Base-by-base conservation (phyloP, 2,329 filamentous ascomycete species). In the Mollisiaceae sp. region DNA sequence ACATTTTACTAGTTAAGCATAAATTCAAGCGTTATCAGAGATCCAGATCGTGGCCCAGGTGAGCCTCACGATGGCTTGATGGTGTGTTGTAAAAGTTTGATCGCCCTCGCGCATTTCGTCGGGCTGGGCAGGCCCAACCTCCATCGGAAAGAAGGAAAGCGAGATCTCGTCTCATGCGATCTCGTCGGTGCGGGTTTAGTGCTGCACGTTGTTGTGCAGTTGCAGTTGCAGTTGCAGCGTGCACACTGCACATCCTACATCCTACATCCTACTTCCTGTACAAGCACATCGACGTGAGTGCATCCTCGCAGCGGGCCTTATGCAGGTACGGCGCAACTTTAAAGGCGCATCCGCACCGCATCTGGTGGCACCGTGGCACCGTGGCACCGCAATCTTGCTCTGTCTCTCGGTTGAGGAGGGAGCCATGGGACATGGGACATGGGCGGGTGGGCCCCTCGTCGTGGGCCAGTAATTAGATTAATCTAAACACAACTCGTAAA, bases 1-100 rank as follows among this genome's bases (percentile, higher is more conserved):
- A 54, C 22, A 35, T 54, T 54, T 15, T 54, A 54, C 24, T 54
- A 35, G 24, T 66, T 68, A 70, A 70, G 67, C 67, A 68, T 68
- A 68, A 66, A 66, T 32, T 38, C 57, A 63, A 65, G 60, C 62
- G 55, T 52, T 54, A 54, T 24, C 50, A 54, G 50, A 18, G 18
- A 59, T 56, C 24, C n/a, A 18, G 35, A 54, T 20, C 36, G 8
- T 41, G 27, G 55, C 56, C 55, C 41, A 39, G 41, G 43, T 59
- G n/a, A 57, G 32, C 11, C 27, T 39, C 20, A 54, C 24, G 12
- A 20, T 18, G 54, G 39, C 6, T 11, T 38, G 41, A 38, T 32
- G 24, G 35, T 20, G 52, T 59, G 47, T 57, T 35, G 58, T 59
- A 41, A 47, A 52, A 62, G 54, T 52, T 58, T 57, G 59, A 64